These are phyloP conservation scores for Sporothrix mexicana DNA, from an alignment of 2,329 filamentous ascomycete species.

Conservation along the genomic window DNA sequence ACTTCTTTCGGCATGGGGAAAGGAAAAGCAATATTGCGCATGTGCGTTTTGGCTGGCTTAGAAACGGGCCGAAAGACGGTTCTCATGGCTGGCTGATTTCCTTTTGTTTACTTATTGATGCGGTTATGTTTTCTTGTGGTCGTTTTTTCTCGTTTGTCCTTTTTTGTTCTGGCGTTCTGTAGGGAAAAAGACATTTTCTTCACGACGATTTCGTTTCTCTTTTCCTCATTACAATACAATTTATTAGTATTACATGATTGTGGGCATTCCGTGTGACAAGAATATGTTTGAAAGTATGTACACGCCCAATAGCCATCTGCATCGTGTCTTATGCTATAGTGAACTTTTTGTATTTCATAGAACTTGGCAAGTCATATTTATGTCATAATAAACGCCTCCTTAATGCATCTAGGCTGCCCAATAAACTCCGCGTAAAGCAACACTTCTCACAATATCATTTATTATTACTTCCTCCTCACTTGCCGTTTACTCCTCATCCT, in stretches of 20 bases:
- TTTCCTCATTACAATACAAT: slow-evolving; percentile 15
- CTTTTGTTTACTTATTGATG: slow-evolving; percentile 26
- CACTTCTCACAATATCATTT: neutral
- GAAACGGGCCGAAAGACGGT: neutral
- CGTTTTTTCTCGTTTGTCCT: neutral
- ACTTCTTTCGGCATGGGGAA: neutral
- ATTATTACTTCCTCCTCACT: neutral
- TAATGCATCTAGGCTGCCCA: too few species aligned
- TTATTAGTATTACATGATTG: neutral
- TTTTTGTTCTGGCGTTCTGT: slow-evolving; percentile 21
- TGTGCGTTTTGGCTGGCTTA: neutral
- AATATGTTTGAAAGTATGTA: too few species aligned
- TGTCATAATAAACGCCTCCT: too few species aligned
- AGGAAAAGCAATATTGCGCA: slow-evolving; percentile 19
- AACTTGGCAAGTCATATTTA: too few species aligned
- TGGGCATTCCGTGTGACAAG: too few species aligned
- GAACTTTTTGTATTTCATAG: too few species aligned
- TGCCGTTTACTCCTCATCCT: slow-evolving; percentile 38
- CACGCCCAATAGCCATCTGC: too few species aligned
- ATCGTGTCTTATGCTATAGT: too few species aligned
- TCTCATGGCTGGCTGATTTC: slow-evolving; percentile 3
- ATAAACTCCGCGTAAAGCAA: neutral
- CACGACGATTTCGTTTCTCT: slow-evolving; percentile 26
- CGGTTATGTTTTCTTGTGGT: neutral
- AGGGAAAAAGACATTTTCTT: slow-evolving; percentile 28